Evolutionary conservation across 495 filamentous ascomycete species (phyloP).

Genomic region (Endocarpon pusillum): DNA sequence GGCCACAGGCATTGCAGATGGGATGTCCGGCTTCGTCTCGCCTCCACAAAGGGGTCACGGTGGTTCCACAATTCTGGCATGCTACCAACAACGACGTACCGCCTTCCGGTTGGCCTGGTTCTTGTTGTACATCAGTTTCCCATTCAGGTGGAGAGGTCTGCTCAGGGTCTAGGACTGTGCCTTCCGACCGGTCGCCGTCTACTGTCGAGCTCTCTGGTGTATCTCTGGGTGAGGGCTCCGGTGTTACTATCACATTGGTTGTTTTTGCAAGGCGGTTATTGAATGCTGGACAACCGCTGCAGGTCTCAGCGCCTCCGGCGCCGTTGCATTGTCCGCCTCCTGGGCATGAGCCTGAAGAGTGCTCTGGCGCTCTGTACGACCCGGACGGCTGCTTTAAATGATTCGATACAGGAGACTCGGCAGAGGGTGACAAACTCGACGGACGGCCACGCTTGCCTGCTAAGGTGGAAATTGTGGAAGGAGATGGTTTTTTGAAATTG

Average conservation of each 20-base stretch:
- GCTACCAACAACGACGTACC: constrained; percentile 63
- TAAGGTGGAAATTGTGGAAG: not conserved
- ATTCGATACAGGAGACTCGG: constrained; percentile 16
- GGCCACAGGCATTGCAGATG: constrained; percentile 94
- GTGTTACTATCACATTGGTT: constrained; percentile 40
- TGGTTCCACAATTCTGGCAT: constrained; percentile 95
- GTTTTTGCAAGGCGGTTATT: constrained; percentile 93
- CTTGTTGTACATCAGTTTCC: too few species aligned
- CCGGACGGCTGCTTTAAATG: constrained; percentile 17
- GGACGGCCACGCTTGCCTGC: not conserved
- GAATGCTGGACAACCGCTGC: constrained; percentile 88
- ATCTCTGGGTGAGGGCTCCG: not conserved
- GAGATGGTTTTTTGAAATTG: constrained; percentile 43
- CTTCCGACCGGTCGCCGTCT: not conserved
- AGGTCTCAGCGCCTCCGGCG: constrained; percentile 89
- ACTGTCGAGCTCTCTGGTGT: not conserved
- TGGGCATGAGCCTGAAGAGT: constrained; percentile 82
- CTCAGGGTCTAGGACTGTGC: too few species aligned
- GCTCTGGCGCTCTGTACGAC: constrained; percentile 33
- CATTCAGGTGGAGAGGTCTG: too few species aligned
- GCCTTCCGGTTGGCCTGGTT: not conserved
- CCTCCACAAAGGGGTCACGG: constrained; percentile 90
- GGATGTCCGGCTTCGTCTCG: constrained; percentile 90
- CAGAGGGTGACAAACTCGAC: constrained; percentile 2
- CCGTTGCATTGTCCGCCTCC: constrained; percentile 93